These are phyloP conservation scores for Tilletia caries DNA, from an alignment of 1,284 basidiomycete genomes.

Conservation along the genomic window DNA sequence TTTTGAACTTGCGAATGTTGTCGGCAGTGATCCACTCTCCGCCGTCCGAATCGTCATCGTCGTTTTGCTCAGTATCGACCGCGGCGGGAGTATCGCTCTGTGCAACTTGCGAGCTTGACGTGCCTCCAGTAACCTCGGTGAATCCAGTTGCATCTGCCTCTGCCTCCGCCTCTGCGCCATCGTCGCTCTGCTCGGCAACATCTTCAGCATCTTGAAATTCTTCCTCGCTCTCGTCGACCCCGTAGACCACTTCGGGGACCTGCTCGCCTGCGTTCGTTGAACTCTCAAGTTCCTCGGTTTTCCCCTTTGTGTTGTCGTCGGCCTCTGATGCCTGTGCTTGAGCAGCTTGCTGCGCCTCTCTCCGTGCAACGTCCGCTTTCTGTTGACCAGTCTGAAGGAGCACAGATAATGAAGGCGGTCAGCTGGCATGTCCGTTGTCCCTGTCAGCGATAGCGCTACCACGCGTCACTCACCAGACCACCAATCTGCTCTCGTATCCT, in stretches of 20 bases:
- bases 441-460: background rate
- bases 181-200: slow-evolving; percentile 14
- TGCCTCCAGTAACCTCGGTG: background rate
- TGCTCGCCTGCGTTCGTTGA: too few relatives aligned
- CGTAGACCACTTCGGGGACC: too few relatives aligned
- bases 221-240: background rate
- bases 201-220: slow-evolving; percentile 13
- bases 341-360: background rate
- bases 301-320: too few relatives aligned
- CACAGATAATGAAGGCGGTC: background rate
- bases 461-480: slow-evolving; percentile 22
- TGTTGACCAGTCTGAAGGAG: slow-evolving; percentile 34
- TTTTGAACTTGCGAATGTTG: slow-evolving; percentile 84
- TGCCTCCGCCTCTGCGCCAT: slow-evolving; percentile 21
- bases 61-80: slow-evolving; percentile 16
- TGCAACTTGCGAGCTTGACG: slow-evolving; percentile 68
- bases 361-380: slow-evolving; percentile 24
- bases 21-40: slow-evolving; percentile 90
- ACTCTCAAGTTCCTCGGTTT: too few relatives aligned
- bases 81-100: slow-evolving; percentile 19
- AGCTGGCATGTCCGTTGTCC: background rate
- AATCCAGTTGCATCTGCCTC: background rate
- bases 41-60: slow-evolving; percentile 19
- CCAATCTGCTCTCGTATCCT: slow-evolving; percentile 58
- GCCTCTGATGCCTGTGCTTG: slow-evolving; percentile 12